A percentile compares a stretch with the other conserved stretches of the same genome.
phyloP scores from a whole-genome alignment of 257 asterid genomes.

The Jacaranda copaia region DNA sequence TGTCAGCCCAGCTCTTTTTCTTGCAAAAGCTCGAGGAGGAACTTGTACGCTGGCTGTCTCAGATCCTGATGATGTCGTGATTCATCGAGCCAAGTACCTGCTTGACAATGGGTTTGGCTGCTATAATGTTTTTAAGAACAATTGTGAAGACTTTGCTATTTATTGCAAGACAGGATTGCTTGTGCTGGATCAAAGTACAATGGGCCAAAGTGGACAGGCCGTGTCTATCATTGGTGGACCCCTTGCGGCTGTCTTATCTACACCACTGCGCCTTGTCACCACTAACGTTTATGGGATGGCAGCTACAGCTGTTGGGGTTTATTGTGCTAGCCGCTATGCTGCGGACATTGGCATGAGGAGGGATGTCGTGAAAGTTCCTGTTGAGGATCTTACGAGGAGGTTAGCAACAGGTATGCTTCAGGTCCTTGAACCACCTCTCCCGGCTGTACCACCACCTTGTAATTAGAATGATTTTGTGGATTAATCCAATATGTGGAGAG shows the following conservation, averaged over 20 bases:
- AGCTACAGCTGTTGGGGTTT: slow-evolving; percentile 76
- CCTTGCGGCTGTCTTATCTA: slow-evolving; percentile 79
- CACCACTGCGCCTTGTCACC: slow-evolving; percentile 77
- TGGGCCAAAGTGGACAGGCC: slow-evolving; percentile 97
- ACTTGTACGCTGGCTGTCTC: slow-evolving; percentile 88
- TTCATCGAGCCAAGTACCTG: slow-evolving; percentile 83
- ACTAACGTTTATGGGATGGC: slow-evolving; percentile 78
- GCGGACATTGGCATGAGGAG: slow-evolving; percentile 90
- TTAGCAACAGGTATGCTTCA: slow-evolving; percentile 59
- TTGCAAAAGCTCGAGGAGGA: slow-evolving; percentile 96
- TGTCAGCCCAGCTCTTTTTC: slow-evolving; percentile 76
- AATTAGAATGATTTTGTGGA: slow-evolving; percentile 29
- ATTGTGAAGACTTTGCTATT: slow-evolving; percentile 94
- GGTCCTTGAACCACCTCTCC: slow-evolving; percentile 56
- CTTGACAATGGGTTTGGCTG: slow-evolving; percentile 86
- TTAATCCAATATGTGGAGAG: neutral
- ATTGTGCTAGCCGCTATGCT: slow-evolving; percentile 87
- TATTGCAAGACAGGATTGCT: slow-evolving; percentile 96
- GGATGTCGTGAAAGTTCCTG: slow-evolving; percentile 73
- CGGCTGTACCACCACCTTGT: slow-evolving; percentile 44
- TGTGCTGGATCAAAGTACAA: slow-evolving; percentile 65
- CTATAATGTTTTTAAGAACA: slow-evolving; percentile 84
- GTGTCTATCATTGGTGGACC: slow-evolving; percentile 88
- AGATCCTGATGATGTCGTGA: slow-evolving; percentile 59
- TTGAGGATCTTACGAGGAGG: slow-evolving; percentile 76